Base-by-base conservation (phyloP, 1,139 yeast genomes). In the Geotrichum macrosporum region DNA sequence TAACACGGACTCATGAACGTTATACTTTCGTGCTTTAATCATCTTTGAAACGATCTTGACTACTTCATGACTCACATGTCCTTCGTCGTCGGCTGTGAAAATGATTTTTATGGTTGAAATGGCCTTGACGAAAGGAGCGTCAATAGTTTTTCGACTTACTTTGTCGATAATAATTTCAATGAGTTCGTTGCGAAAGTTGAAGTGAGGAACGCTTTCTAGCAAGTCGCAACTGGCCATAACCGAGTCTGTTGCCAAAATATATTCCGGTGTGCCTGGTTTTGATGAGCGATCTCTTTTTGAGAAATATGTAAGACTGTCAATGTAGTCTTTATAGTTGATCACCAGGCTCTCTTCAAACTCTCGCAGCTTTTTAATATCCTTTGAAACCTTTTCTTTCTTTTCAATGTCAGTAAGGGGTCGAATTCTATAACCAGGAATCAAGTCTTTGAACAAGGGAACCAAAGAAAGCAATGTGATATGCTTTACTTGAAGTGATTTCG, bases 391-490 rank as follows among this genome's bases (percentile, higher is more conserved):
- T 58, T 85, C 94, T 54, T 79, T 77, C 65, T 79, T 80, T 64
- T 92, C 98, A 1, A 77, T 65, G 13, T 87, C 96, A 1, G 87
- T 75, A 46, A 92, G 70, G 1, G 94, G 83, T 62, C 96, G 75
- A 51, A 92, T 88, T 55, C 81, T 76, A 65, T 92, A 92, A 3
- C 94, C 82, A 1, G 98, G 98, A 2, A 94, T 81, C 46, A 92
- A 75, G 48, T 83, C 77, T 60, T 85, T 87, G 72, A 86, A 87
- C 3, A 87, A 85, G 1, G 94, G 88, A 2, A 88, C 81, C 51
- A 89, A 73, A 0, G 97, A 81, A 57, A 88, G 70, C 50, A 86
- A 69, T 0, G 95, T 77, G 50, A 87, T 73, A 64, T 84, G 88
- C 48, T 84, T 74, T 5, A 87, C 80, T 48, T 78, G 80, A 37